Evolutionary conservation across 257 asterid species (phyloP), one percentile per base, ranked within the genome.

Genomic region (Primulina huaijiensis): DNA sequence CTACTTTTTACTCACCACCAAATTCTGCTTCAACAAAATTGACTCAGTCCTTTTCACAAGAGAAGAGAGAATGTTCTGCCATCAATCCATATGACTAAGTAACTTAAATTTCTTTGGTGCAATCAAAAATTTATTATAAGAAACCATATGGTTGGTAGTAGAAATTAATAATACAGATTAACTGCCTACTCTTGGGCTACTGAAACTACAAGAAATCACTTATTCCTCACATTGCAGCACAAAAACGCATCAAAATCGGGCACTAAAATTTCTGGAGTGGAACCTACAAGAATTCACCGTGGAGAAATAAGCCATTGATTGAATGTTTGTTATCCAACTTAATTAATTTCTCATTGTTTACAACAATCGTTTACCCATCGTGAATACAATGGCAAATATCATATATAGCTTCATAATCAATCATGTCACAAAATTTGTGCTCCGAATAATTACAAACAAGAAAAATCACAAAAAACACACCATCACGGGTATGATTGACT

Each of bases 361-460:
- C 3, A 43, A 11, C 38, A 74, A 17, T 72, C 73, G 73, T 78
- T 71, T 76, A 86, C 85, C 77, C 67, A 75, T 74, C 73, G 75
- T 74, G 74, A 71, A 79, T 65, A 64, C 81, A 76, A 58, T 43
- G 62, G 57, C 68, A 72, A 61, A 62, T 23, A 65, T 38, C 27
- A 71, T 31, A 71, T 59, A 33, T 67, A 75, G 53, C 79, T 61
- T 67, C 67, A 53, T 67, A 34, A 72, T 27, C 61, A 67, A 71
- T 76, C 43, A n/a, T 60, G 66, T 68, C 70, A 78, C 88, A 82
- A 83, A 82, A 78, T 77, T 73, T 53, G 66, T 73, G 59, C 79
- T 82, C 72, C 59, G 16, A 31, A 74, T 43, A 70, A 79, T 72
- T 82, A 74, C 80, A 70, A 66, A 6, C 69, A 35, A 20, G 25